phyloP scores from a whole-genome alignment of 2,329 filamentous ascomycete species.

The Exserohilum rostratum region DNA sequence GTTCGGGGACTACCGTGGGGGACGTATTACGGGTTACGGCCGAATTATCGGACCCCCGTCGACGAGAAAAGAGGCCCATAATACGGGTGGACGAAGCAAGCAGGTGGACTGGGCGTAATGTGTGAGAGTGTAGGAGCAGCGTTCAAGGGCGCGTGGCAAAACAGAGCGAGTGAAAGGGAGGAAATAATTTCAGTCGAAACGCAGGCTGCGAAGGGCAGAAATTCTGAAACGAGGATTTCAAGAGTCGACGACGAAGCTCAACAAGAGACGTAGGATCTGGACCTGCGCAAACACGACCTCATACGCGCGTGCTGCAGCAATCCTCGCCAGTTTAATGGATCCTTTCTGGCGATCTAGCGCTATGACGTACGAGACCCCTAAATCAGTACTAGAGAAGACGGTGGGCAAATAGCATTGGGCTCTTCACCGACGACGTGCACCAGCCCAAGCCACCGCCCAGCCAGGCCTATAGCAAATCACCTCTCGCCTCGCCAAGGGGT shows the following conservation, averaged over 20 bases:
- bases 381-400: conserved; percentile 8
- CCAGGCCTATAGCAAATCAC: conserved; percentile 7
- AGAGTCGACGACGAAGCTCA: not conserved
- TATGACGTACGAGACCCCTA: conserved; percentile 32
- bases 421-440: conserved; percentile 14
- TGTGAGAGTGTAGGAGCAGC: not conserved
- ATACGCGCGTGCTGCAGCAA: conserved; percentile 31
- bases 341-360: conserved; percentile 12
- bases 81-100: not conserved
- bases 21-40: conserved; percentile 14
- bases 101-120: not conserved
- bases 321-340: conserved; percentile 32
- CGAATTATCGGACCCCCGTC: conserved; percentile 23
- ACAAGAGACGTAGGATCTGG: conserved; percentile 2
- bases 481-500: conserved; percentile 8
- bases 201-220: not conserved
- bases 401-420: conserved; percentile 5
- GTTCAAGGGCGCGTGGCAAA: not conserved
- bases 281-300: conserved; percentile 16
- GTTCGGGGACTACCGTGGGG: conserved; percentile 31
- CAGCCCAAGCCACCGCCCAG: conserved; percentile 17
- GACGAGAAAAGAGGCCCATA: conserved; percentile 36
- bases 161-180: not conserved
- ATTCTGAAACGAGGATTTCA: conserved; percentile 4
- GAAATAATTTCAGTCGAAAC: not conserved